phyloP scores from a whole-genome alignment of 352 stramenopile species.

The Phytophthora niederhauseri region DNA sequence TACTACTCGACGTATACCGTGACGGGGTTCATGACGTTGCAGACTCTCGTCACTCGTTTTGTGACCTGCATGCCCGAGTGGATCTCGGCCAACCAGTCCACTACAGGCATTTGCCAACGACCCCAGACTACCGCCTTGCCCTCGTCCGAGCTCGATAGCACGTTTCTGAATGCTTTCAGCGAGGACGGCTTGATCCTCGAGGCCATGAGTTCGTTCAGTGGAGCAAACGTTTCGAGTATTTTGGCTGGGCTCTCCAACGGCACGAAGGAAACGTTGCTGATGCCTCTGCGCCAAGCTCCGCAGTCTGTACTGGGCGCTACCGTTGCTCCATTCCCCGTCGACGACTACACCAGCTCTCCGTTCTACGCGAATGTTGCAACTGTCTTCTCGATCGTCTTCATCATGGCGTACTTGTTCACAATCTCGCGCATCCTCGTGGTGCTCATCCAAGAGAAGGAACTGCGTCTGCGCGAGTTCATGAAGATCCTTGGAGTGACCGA shows the following conservation, averaged over 20 bases:
- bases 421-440: constrained; percentile 81
- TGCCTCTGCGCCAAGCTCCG: constrained; percentile 43
- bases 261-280: constrained; percentile 29
- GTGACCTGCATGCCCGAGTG: constrained; percentile 61
- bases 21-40: constrained; percentile 60
- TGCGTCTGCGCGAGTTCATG: constrained; percentile 88
- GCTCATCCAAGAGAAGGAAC: constrained; percentile 92
- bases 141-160: constrained; percentile 29
- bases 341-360: constrained; percentile 40
- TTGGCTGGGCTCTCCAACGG: constrained; percentile 21
- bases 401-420: constrained; percentile 90
- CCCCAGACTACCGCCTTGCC: constrained; percentile 32
- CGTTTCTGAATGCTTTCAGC: constrained; percentile 35
- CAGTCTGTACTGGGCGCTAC: constrained; percentile 43
- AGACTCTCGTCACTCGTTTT: constrained; percentile 66
- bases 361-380: constrained; percentile 62
- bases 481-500: constrained; percentile 91
- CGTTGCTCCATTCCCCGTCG: constrained; percentile 46
- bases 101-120: constrained; percentile 49
- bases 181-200: constrained; percentile 41
- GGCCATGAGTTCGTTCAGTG: constrained; percentile 22
- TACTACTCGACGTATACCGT: constrained; percentile 51
- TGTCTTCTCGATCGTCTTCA: constrained; percentile 86
- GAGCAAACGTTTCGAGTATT: not conserved
- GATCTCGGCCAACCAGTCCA: constrained; percentile 41